Evolutionary conservation across 75 land plant genomes (phyloP).

Genomic region (Larix kaempferi): DNA sequence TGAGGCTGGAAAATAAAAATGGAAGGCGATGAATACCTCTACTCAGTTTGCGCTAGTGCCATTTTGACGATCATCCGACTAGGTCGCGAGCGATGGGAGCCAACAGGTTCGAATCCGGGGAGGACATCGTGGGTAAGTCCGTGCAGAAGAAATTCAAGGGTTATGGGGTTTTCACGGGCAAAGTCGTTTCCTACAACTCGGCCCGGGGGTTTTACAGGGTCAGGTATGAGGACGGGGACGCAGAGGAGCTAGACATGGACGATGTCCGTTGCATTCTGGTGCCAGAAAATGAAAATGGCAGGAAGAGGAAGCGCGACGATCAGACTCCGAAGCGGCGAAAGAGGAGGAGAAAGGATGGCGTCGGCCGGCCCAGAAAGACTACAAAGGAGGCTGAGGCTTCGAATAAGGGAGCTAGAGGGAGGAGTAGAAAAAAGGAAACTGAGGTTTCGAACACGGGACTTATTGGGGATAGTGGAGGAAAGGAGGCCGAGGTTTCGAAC

Average conservation of each 20-base stretch:
- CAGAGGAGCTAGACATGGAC: conserved; percentile 46
- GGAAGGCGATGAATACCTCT: no score
- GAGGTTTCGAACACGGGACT: conserved; percentile 28
- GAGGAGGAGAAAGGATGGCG: not conserved
- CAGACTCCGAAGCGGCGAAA: conserved; percentile 3
- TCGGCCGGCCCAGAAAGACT: not conserved
- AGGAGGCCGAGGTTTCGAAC: conserved; percentile 19
- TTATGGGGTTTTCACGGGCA: conserved; percentile 43
- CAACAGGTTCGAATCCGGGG: conserved; percentile 5
- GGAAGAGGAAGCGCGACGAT: not conserved
- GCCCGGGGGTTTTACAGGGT: conserved; percentile 42
- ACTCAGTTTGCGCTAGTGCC: no score
- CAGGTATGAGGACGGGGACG: conserved; percentile 70
- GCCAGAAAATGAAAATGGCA: not conserved
- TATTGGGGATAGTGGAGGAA: not conserved
- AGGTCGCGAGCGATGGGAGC: conserved; percentile 1
- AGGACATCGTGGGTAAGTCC: conserved; percentile 50
- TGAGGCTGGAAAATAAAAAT: no score
- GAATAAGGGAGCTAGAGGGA: not conserved
- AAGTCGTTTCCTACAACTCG: conserved; percentile 45
- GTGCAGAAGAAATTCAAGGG: conserved; percentile 51
- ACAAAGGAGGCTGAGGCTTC: not conserved
- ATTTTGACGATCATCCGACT: no score
- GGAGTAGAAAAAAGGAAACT: not conserved
- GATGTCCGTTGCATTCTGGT: conserved; percentile 33